Evolutionary conservation across 2,329 filamentous ascomycete species (phyloP).

Genomic region (Nemania bipapillata): DNA sequence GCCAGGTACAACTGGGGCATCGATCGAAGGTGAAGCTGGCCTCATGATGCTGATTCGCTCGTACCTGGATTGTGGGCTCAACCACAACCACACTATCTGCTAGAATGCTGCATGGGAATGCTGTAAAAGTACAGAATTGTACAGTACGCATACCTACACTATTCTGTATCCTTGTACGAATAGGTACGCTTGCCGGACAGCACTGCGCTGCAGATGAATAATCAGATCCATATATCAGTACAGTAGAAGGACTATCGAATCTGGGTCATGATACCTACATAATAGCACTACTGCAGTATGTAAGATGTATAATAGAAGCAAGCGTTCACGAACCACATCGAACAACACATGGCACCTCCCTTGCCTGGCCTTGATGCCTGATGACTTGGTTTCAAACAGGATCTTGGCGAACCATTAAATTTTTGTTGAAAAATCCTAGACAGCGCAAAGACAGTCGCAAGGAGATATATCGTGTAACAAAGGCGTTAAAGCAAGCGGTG

Average conservation of each 20-base stretch:
- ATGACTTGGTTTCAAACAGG: background rate
- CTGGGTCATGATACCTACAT: slow-evolving; percentile 30
- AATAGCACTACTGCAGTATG: background rate
- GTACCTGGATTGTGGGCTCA: slow-evolving; percentile 35
- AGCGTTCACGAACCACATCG: slow-evolving; percentile 29
- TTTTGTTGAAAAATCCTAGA: background rate
- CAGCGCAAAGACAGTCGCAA: background rate
- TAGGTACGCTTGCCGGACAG: background rate
- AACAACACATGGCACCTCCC: slow-evolving; percentile 49
- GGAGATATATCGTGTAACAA: background rate
- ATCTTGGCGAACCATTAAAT: slow-evolving; percentile 15
- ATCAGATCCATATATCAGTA: background rate
- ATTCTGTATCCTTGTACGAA: too few species aligned
- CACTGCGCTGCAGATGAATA: background rate
- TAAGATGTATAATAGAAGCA: background rate
- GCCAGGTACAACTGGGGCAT: slow-evolving; percentile 33
- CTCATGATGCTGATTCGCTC: slow-evolving; percentile 33
- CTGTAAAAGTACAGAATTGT: background rate
- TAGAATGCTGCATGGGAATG: background rate
- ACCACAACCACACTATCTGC: slow-evolving; percentile 12
- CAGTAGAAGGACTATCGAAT: slow-evolving; percentile 30
- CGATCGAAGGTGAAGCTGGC: slow-evolving; percentile 17
- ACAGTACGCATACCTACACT: too few species aligned
- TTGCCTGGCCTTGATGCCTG: slow-evolving; percentile 42
- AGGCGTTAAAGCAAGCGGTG: slow-evolving; percentile 16